Conservation (phyloP, 345 rosid genomes). For the Barbarea vulgaris region DNA sequence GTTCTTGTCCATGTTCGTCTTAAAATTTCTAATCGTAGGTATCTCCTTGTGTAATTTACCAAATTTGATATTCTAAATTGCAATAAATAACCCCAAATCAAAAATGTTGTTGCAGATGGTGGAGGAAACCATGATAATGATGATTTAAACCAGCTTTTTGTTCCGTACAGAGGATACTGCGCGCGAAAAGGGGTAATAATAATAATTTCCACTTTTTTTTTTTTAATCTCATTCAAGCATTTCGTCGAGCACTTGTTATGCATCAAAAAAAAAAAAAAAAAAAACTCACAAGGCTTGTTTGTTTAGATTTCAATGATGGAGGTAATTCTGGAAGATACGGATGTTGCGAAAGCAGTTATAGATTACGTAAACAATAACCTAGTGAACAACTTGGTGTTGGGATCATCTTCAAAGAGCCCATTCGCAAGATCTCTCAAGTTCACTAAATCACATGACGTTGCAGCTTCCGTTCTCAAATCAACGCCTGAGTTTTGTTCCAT, state of each 20-base stretch:
- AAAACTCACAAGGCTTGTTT: not conserved
- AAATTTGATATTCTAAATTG: not conserved
- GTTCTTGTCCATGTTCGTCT: conserved; percentile 65
- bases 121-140: conserved; percentile 41
- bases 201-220: not conserved
- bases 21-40: conserved; percentile 62
- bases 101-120: conserved; percentile 32
- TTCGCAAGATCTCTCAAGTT: conserved; percentile 70
- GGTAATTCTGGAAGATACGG: conserved; percentile 64
- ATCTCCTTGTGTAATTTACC: conserved; percentile 28
- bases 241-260: conserved; percentile 7
- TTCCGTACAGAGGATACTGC: conserved; percentile 72
- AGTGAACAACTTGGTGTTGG: conserved; percentile 61
- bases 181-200: conserved; percentile 87
- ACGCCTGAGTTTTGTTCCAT: conserved; percentile 78
- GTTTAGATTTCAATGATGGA: conserved; percentile 61
- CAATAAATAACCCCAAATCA: not conserved
- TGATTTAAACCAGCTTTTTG: conserved; percentile 55
- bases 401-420: conserved; percentile 64
- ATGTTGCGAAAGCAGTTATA: conserved; percentile 59
- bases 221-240: conserved; percentile 18
- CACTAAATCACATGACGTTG: conserved; percentile 54
- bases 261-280: too few relatives aligned
- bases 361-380: conserved; percentile 60
- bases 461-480: conserved; percentile 50